These are phyloP conservation scores for Rhizopus delemar DNA, from an alignment of 371 early-diverging fungal genomes.

Conservation along the genomic window DNA sequence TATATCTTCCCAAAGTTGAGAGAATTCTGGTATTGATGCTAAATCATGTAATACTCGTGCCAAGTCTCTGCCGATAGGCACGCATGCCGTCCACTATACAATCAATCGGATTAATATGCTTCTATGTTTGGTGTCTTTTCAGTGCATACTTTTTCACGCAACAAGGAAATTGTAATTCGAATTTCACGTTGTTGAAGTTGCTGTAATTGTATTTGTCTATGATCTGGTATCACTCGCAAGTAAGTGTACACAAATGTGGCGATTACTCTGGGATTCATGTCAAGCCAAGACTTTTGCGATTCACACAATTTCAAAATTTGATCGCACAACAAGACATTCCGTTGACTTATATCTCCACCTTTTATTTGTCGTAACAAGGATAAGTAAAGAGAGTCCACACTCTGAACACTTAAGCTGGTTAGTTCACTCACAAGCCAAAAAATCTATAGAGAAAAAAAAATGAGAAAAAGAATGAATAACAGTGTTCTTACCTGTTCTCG, in stretches of 20 bases:
- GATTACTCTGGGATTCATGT: slow-evolving; percentile 52
- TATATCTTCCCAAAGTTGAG: slow-evolving; percentile 64
- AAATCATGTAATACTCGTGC: slow-evolving; percentile 72
- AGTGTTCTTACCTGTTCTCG: slow-evolving; percentile 45
- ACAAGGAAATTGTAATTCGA: slow-evolving; percentile 48
- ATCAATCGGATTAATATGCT: background rate
- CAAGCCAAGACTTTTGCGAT: slow-evolving; percentile 50
- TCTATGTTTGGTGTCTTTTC: background rate
- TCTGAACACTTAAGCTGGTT: slow-evolving; percentile 49
- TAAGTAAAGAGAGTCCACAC: slow-evolving; percentile 60
- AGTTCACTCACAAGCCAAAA: slow-evolving; percentile 68
- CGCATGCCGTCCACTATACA: slow-evolving; percentile 59
- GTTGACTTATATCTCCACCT: slow-evolving; percentile 59
- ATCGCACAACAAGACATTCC: slow-evolving; percentile 56
- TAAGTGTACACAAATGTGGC: slow-evolving; percentile 62
- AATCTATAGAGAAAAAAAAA: slow-evolving; percentile 32
- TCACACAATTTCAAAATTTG: slow-evolving; percentile 57
- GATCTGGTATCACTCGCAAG: slow-evolving; percentile 63
- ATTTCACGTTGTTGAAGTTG: slow-evolving; percentile 60
- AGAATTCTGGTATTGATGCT: slow-evolving; percentile 56
- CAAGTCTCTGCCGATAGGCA: slow-evolving; percentile 69
- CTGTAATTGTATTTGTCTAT: slow-evolving; percentile 45
- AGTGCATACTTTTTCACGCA: slow-evolving; percentile 54
- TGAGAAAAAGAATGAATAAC: background rate
- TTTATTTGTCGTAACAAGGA: slow-evolving; percentile 63